Conservation (phyloP, 2,329 filamentous ascomycete genomes). For the Aspergillus melleus region DNA sequence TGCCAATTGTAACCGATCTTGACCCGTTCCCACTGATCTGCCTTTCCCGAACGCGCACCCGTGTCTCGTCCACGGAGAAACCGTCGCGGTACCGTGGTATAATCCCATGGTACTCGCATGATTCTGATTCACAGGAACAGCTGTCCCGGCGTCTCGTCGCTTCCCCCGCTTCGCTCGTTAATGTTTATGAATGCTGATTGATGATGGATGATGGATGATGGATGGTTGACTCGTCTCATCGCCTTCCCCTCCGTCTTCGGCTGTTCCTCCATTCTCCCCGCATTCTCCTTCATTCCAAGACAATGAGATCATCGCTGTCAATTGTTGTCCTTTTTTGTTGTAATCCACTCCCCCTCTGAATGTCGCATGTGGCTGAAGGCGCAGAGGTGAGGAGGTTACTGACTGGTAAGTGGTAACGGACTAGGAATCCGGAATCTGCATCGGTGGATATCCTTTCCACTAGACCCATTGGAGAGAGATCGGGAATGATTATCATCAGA, state of each 20-base stretch:
- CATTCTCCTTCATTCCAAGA: not conserved
- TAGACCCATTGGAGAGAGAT: slow-evolving; percentile 13
- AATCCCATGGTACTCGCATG: no score
- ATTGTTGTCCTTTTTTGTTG: not conserved
- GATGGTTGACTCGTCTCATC: not conserved
- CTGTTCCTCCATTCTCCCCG: not conserved
- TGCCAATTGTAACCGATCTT: slow-evolving; percentile 19
- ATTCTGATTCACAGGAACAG: no score
- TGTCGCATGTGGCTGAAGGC: not conserved
- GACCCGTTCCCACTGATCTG: slow-evolving; percentile 26
- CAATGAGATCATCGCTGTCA: not conserved
- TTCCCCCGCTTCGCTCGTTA: not conserved
- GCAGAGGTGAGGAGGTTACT: not conserved
- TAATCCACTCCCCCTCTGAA: no score
- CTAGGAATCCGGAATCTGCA: not conserved
- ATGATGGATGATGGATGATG: no score
- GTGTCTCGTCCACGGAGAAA: slow-evolving; percentile 21
- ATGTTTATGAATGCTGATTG: not conserved
- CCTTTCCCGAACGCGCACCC: slow-evolving; percentile 21
- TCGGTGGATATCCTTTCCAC: slow-evolving; percentile 1
- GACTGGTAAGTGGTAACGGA: not conserved
- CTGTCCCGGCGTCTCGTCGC: no score
- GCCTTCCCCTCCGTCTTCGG: not conserved
- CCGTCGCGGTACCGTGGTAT: slow-evolving; percentile 22
- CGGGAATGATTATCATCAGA: slow-evolving; percentile 18